Evolutionary conservation across 768 basidiomycete species (phyloP).

Genomic region (Mycena filopes): DNA sequence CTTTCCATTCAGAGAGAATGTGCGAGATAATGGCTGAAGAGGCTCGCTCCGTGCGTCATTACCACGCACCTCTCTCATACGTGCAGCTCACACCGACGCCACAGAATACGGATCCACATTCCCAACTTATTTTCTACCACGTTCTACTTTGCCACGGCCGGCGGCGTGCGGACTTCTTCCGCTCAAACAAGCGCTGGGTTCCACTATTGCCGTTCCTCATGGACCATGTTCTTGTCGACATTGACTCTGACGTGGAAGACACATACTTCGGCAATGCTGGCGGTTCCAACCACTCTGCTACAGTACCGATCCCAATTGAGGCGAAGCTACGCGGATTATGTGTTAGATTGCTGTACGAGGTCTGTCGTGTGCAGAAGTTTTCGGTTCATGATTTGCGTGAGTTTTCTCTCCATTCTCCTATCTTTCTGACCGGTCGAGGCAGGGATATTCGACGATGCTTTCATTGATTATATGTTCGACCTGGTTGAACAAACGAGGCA

Average conservation of each 20-base stretch:
- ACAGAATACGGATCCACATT: conserved; percentile 88
- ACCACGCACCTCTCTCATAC: conserved; percentile 7
- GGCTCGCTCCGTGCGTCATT: conserved; percentile 65
- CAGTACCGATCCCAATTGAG: conserved; percentile 80
- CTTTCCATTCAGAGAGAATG: conserved; percentile 94
- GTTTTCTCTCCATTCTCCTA: conserved; percentile 39
- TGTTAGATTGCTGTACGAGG: conserved; percentile 87
- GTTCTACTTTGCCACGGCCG: conserved; percentile 82
- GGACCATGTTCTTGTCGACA: conserved; percentile 85
- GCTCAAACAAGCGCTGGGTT: conserved; percentile 86
- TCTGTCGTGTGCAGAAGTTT: conserved; percentile 91
- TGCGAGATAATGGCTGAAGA: conserved; percentile 80
- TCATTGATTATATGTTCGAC: conserved; percentile 91
- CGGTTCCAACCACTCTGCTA: conserved; percentile 46
- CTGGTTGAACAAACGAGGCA: conserved; percentile 92
- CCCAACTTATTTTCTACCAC: conserved; percentile 81
- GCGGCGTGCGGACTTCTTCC: conserved; percentile 74
- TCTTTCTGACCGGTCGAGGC: conserved; percentile 15
- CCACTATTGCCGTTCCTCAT: conserved; percentile 84
- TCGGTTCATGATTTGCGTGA: conserved; percentile 81
- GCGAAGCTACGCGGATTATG: conserved; percentile 80
- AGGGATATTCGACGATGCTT: conserved; percentile 85
- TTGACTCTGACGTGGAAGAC: conserved; percentile 80
- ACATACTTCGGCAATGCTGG: conserved; percentile 59
- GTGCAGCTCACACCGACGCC: conserved; percentile 21